Percentiles rank a stretch among this genome's conserved stretches.
Evolutionary conservation across 306 rosid genomes (phyloP).

Genomic region (Lablab purpureus): DNA sequence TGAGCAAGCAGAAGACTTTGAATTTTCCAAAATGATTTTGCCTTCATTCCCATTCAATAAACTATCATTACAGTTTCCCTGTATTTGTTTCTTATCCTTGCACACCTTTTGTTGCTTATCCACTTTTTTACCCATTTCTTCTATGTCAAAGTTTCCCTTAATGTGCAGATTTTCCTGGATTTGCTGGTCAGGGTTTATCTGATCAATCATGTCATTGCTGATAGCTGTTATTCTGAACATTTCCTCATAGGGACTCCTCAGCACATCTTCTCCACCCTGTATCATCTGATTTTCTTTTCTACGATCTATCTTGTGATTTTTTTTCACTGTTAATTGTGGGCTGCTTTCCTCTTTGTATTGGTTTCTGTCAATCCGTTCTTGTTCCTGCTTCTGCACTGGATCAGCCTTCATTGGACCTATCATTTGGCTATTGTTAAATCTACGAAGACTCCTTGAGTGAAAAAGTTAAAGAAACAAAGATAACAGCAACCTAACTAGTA

Average conservation of each 20-base stretch:
- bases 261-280: conserved; percentile 25
- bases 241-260: not conserved
- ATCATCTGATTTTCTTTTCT: conserved; percentile 4
- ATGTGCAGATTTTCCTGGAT: conserved; percentile 27
- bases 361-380: conserved; percentile 22
- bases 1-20: conserved; percentile 54
- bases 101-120: conserved; percentile 6
- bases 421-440: conserved; percentile 36
- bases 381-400: not conserved
- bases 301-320: not conserved
- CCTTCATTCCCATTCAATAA: conserved; percentile 17
- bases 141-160: conserved; percentile 31
- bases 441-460: not conserved
- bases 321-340: not conserved
- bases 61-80: conserved; percentile 38
- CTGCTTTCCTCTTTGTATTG: conserved; percentile 6
- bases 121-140: conserved; percentile 4
- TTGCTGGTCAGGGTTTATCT: conserved; percentile 5
- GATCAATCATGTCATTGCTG: conserved; percentile 28
- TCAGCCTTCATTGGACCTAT: conserved; percentile 43
- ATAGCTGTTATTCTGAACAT: not conserved
- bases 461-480: conserved; percentile 10
- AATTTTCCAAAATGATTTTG: conserved; percentile 34
- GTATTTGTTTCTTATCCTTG: conserved; percentile 35
- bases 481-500: not conserved